Percentiles rank a stretch among this genome's conserved stretches.
phyloP scores from a whole-genome alignment of 2,329 filamentous ascomycete species.

The Scleromitrula shiraiana region DNA sequence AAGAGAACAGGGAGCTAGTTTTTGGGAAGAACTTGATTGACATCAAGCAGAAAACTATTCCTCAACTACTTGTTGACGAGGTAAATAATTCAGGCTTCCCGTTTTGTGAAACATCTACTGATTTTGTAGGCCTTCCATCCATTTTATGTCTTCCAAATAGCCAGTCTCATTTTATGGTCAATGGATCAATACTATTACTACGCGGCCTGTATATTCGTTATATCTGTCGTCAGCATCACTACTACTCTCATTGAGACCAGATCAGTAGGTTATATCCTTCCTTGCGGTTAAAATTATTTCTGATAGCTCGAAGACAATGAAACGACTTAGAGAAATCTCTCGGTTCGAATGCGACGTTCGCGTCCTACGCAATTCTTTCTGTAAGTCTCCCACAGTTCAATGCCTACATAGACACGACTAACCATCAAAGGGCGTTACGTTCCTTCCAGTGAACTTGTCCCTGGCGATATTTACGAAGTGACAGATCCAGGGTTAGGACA shows the following conservation, averaged over 20 bases:
- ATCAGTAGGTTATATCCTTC: conserved; percentile 54
- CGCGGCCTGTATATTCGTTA: conserved; percentile 86
- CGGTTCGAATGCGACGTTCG: conserved; percentile 92
- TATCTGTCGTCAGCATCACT: conserved; percentile 86
- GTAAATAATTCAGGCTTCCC: conserved; percentile 34
- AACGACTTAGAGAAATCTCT: conserved; percentile 80
- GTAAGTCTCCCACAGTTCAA: conserved; percentile 39
- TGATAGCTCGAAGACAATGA: conserved; percentile 60
- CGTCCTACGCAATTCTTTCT: conserved; percentile 90
- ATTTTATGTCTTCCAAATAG: conserved; percentile 97
- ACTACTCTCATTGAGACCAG: conserved; percentile 86
- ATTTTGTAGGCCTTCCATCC: conserved; percentile 85
- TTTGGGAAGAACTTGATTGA: conserved; percentile 90
- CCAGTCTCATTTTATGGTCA: conserved; percentile 90
- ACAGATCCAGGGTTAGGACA: conserved; percentile 85
- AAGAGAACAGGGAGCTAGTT: conserved; percentile 70
- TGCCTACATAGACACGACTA: conserved; percentile 8
- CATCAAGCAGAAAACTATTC: conserved; percentile 79
- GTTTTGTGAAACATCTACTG: conserved; percentile 15
- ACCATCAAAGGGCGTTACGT: conserved; percentile 62
- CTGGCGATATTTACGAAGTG: conserved; percentile 93
- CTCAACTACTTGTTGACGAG: conserved; percentile 83
- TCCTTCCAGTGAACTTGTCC: conserved; percentile 79
- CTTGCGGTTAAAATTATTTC: conserved; percentile 13
- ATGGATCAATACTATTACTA: conserved; percentile 98